Percentiles rank a stretch among this genome's conserved stretches.
phyloP scores from a whole-genome alignment of 2,329 filamentous ascomycete genomes.

The Didymella sp. region DNA sequence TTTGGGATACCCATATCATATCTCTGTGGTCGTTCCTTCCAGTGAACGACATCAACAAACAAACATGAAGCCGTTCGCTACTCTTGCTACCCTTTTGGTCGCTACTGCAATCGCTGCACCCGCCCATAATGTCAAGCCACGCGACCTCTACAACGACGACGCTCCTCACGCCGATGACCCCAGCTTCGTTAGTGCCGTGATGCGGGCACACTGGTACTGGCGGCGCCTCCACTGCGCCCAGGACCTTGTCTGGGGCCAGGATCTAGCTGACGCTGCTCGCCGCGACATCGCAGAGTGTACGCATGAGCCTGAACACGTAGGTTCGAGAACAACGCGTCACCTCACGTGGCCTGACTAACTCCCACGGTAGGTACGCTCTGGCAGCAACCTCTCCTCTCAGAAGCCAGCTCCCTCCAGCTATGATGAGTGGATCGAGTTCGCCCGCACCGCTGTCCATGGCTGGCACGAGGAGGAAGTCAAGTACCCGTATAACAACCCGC shows the following conservation, averaged over 20 bases:
- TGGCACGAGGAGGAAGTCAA: constrained; percentile 48
- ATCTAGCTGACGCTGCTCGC: constrained; percentile 37
- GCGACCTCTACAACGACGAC: constrained; percentile 26
- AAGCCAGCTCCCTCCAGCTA: constrained; percentile 31
- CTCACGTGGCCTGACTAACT: constrained; percentile 15
- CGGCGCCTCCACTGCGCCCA: constrained; percentile 47
- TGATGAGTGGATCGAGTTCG: constrained; percentile 41
- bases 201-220: constrained; percentile 49
- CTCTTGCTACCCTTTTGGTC: constrained; percentile 30
- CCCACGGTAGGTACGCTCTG: constrained; percentile 36
- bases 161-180: constrained; percentile 38
- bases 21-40: constrained; percentile 19
- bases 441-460: constrained; percentile 40
- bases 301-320: constrained; percentile 37
- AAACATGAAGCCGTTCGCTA: constrained; percentile 38
- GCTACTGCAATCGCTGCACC: constrained; percentile 36
- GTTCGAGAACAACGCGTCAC: not conserved
- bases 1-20: constrained; percentile 25
- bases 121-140: constrained; percentile 21
- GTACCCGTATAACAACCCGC: constrained; percentile 45
- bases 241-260: constrained; percentile 42
- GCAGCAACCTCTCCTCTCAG: constrained; percentile 45
- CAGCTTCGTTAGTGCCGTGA: constrained; percentile 42
- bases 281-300: constrained; percentile 37
- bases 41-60: constrained; percentile 11